Base-by-base conservation (phyloP, 345 rosid species). In the Murraya paniculata region DNA sequence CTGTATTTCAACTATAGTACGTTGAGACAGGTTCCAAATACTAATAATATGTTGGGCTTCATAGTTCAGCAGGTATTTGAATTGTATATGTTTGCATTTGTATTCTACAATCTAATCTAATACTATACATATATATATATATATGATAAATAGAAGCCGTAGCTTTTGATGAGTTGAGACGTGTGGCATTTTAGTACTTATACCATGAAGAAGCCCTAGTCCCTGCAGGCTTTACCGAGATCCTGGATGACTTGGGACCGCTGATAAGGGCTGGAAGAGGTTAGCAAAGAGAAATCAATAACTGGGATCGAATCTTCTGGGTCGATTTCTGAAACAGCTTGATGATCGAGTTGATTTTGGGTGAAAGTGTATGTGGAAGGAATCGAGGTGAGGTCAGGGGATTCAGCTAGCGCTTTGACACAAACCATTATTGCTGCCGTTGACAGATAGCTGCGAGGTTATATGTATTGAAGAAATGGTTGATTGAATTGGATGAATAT, bases 171-270 rank as follows among this genome's bases (percentile, higher is more conserved):
- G 50, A 45, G 50, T 45, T 0, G 50, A 45, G 50, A 45, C 50
- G 3, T 45, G 50, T 45, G 18, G 16, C 3, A 45, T 3, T 11
- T 45, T 13, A 13, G 1, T 36, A 30, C 22, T 50, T 13, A 18
- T 84, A 87, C 93, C 93, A 81, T 82, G 84, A 90, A 90, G 84
- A 90, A 88, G 31, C 93, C 93, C 93, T 88, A 90, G 9, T 87
- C 87, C 27, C 72, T 81, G 39, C 94, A 90, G 67, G 92, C 94
- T 65, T 80, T 82, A 64, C 82, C 88, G 13, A 90, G 86, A 3
- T 87, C 81, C 8, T 56, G 79, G 74, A 89, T 48, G 31, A 38
- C 60, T 64, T 78, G 73, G 58, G 76, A 82, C 22, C 87, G 81
- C 68, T 82, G 79, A 18, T 77, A 62, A 7, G 86, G 89, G 67